A percentile compares a stretch with the other conserved stretches of the same genome.
phyloP scores from a whole-genome alignment of 106 monocot genomes.

The Platanthera zijinensis region DNA sequence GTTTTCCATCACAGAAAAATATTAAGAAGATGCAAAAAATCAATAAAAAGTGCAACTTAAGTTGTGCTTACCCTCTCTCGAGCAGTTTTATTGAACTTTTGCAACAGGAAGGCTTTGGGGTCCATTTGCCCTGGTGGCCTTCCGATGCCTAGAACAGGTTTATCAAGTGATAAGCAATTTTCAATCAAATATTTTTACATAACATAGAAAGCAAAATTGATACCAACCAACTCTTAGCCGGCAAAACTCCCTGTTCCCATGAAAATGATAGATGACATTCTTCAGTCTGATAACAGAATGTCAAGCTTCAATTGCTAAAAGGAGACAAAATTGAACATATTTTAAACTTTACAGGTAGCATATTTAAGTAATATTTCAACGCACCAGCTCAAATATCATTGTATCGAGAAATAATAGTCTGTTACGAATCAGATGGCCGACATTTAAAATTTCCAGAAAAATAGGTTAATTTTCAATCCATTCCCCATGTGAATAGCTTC shows the following conservation, averaged over 20 bases:
- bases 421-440: neutral
- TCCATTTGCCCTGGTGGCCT: constrained; percentile 99
- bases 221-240: constrained; percentile 80
- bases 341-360: neutral
- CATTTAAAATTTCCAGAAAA: neutral
- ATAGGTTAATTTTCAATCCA: neutral
- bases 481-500: neutral
- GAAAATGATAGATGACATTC: constrained; percentile 88
- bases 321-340: neutral
- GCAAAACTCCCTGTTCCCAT: constrained; percentile 83
- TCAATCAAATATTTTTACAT: neutral
- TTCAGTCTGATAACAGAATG: constrained; percentile 47
- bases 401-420: neutral
- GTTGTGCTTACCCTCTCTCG: constrained; percentile 53
- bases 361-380: neutral
- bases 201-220: neutral
- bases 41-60: neutral
- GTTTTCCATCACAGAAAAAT: neutral
- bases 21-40: neutral
- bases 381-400: neutral
- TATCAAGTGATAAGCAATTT: neutral
- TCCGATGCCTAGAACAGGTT: constrained; percentile 70
- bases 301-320: neutral
- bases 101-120: constrained; percentile 89
- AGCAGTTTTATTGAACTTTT: constrained; percentile 69